Percentiles rank a stretch among this genome's conserved stretches.
Conservation (phyloP, 768 basidiomycete species). For the Pleurotus salmoneostramineus region DNA sequence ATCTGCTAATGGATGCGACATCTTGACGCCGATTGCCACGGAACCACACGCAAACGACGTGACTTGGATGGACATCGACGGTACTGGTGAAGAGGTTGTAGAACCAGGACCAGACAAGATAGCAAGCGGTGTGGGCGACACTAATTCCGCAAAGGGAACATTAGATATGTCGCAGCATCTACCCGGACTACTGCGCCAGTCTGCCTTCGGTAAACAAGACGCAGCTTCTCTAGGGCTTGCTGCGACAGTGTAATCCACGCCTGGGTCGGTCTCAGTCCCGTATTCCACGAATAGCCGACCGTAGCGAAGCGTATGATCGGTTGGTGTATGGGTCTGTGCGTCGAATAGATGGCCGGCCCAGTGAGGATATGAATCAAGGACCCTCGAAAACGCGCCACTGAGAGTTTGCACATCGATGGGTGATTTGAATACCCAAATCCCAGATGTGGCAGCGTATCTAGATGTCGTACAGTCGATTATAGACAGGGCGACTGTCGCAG, state of each 20-base stretch:
- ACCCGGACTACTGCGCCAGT: background rate
- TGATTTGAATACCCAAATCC: constrained; percentile 21
- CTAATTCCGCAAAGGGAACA: constrained; percentile 7
- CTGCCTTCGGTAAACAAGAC: constrained; percentile 8
- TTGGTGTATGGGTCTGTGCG: constrained; percentile 11
- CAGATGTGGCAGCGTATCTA: constrained; percentile 20
- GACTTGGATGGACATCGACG: constrained; percentile 28
- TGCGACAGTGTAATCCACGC: constrained; percentile 24
- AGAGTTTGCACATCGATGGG: constrained; percentile 10
- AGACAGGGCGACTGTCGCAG: constrained; percentile 15
- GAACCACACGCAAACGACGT: constrained; percentile 26
- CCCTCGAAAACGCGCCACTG: constrained; percentile 12
- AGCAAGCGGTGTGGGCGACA: constrained; percentile 19
- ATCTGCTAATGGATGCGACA: constrained; percentile 30
- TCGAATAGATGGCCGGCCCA: constrained; percentile 26
- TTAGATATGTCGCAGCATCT: background rate
- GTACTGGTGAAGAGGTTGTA: constrained; percentile 17
- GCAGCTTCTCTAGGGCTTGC: constrained; percentile 11
- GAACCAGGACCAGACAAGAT: constrained; percentile 13
- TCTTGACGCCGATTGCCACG: constrained; percentile 20
- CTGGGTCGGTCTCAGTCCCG: constrained; percentile 21
- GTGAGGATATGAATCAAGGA: constrained; percentile 25
- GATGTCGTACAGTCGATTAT: constrained; percentile 24
- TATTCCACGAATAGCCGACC: constrained; percentile 22
- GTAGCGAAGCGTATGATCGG: constrained; percentile 20